Evolutionary conservation across 1,139 yeast species (phyloP).

Genomic region (Yamadazyma conglobata): DNA sequence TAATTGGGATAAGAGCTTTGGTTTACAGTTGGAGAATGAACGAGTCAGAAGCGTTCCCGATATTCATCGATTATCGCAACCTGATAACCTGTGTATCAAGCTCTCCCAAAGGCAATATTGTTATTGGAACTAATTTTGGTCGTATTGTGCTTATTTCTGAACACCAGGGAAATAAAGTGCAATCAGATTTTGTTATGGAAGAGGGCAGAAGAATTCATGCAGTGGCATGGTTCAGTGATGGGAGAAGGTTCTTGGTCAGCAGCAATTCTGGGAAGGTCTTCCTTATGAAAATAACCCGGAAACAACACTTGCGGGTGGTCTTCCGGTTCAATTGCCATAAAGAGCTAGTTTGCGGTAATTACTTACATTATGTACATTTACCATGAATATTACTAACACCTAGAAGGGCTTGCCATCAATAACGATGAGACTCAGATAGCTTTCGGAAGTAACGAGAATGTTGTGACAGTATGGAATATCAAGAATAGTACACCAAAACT

Average conservation of each 20-base stretch:
- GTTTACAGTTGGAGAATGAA: slow-evolving; percentile 67
- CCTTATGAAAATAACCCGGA: slow-evolving; percentile 32
- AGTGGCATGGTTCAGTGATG: slow-evolving; percentile 56
- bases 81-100: slow-evolving; percentile 59
- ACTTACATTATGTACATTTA: slow-evolving; percentile 12
- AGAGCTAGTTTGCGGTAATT: slow-evolving; percentile 68
- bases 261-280: slow-evolving; percentile 65
- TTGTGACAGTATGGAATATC: slow-evolving; percentile 67
- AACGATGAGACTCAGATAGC: slow-evolving; percentile 50
- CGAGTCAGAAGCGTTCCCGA: slow-evolving; percentile 35
- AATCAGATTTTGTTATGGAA: slow-evolving; percentile 1
- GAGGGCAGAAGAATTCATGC: slow-evolving; percentile 50
- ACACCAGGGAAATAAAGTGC: not conserved
- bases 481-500: slow-evolving; percentile 40
- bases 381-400: slow-evolving; percentile 6
- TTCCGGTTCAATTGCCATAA: slow-evolving; percentile 52
- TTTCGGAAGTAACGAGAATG: slow-evolving; percentile 72
- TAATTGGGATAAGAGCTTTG: slow-evolving; percentile 63
- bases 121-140: slow-evolving; percentile 50
- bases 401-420: slow-evolving; percentile 53
- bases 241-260: slow-evolving; percentile 54
- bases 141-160: slow-evolving; percentile 16
- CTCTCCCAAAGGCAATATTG: slow-evolving; percentile 41
- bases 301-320: not conserved
- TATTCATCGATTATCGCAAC: slow-evolving; percentile 26